A percentile compares a stretch with the other conserved stretches of the same genome.
Conservation (phyloP, 805 yeast species). For the Suhomyces sp. region DNA sequence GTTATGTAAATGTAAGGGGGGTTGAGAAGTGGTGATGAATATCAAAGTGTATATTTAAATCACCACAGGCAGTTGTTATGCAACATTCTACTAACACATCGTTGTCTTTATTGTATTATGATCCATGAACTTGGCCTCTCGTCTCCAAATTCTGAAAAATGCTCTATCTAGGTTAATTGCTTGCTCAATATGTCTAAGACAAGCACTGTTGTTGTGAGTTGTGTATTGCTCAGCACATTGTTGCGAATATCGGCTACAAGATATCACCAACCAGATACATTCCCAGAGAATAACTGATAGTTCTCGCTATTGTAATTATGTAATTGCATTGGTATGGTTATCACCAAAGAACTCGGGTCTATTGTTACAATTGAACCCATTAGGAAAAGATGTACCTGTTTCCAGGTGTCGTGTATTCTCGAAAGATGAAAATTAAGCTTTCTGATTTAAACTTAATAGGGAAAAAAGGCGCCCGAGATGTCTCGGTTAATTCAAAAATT, state of each 20-base stretch:
- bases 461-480: background rate
- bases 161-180: background rate
- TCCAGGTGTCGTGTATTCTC: background rate
- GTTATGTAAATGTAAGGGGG: background rate
- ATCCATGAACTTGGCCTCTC: background rate
- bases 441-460: background rate
- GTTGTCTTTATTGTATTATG: background rate
- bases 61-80: background rate
- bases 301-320: background rate
- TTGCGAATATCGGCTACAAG: background rate
- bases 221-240: background rate
- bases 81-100: background rate
- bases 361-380: background rate
- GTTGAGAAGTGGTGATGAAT: background rate
- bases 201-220: background rate
- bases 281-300: background rate
- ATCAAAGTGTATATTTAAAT: background rate
- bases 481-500: background rate
- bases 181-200: background rate
- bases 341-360: background rate
- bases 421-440: background rate
- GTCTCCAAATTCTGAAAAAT: background rate
- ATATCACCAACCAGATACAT: background rate
- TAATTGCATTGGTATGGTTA: background rate
- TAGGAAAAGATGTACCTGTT: background rate